Percentiles rank a stretch among this genome's conserved stretches.
phyloP scores from a whole-genome alignment of 2,329 filamentous ascomycete genomes.

The Xylariaceae sp. region DNA sequence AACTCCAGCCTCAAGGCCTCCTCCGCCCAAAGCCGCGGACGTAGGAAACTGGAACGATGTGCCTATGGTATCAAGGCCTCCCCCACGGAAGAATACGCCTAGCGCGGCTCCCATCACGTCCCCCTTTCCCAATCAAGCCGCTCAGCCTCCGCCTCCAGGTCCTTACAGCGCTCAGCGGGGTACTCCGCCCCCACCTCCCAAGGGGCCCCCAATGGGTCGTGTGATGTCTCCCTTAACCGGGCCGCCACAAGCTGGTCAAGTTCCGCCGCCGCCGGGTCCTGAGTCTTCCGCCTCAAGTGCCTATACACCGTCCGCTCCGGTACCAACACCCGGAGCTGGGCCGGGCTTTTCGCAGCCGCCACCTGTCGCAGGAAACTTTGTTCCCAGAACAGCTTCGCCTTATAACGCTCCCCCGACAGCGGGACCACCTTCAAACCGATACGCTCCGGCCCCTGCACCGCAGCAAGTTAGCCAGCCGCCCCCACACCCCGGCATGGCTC shows the following conservation, averaged over 20 bases:
- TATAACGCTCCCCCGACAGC: slow-evolving; percentile 75
- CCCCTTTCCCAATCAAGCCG: slow-evolving; percentile 58
- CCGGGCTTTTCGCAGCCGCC: slow-evolving; percentile 30
- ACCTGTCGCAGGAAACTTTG: slow-evolving; percentile 46
- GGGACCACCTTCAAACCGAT: slow-evolving; percentile 67
- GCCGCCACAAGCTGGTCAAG: slow-evolving; percentile 45
- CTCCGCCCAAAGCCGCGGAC: slow-evolving; percentile 65
- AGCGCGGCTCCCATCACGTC: slow-evolving; percentile 63
- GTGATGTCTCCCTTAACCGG: slow-evolving; percentile 66
- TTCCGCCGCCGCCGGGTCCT: slow-evolving; percentile 43
- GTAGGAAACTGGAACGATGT: slow-evolving; percentile 92
- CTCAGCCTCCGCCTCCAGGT: slow-evolving; percentile 54
- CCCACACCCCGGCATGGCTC: slow-evolving; percentile 28
- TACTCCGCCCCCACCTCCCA: slow-evolving; percentile 76
- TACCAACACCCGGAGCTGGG: slow-evolving; percentile 32
- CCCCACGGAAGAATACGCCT: slow-evolving; percentile 69
- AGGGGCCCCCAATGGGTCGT: slow-evolving; percentile 64
- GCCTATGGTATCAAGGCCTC: slow-evolving; percentile 70
- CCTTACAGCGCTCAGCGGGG: slow-evolving; percentile 55
- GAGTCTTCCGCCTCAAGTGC: slow-evolving; percentile 55
- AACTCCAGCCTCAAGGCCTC: slow-evolving; percentile 60
- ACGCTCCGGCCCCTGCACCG: slow-evolving; percentile 61
- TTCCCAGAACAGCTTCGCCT: slow-evolving; percentile 73
- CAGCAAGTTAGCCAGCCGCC: slow-evolving; percentile 47
- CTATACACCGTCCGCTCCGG: slow-evolving; percentile 57